Conservation (phyloP, 2,329 filamentous ascomycete genomes). For the Atkinsonella texensis region DNA sequence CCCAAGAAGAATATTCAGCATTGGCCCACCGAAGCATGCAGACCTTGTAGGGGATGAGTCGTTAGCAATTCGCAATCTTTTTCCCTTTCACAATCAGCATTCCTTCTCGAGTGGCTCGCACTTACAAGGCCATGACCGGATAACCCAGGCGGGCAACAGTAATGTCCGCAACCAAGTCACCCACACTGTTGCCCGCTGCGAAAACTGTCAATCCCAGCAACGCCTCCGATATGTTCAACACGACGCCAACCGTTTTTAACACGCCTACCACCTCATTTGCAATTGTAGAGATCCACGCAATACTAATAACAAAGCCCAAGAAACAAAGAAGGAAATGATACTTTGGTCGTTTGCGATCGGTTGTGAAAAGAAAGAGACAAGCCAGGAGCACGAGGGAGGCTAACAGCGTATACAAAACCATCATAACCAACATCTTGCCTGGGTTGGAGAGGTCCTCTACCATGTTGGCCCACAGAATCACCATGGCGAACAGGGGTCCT, state of each 20-base stretch:
- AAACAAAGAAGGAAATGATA: conserved; percentile 76
- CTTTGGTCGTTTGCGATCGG: conserved; percentile 51
- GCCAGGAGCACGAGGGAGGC: conserved; percentile 55
- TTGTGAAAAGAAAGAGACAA: conserved; percentile 57
- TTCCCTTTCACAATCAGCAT: background rate
- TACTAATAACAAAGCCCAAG: conserved; percentile 79
- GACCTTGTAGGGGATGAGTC: conserved; percentile 33
- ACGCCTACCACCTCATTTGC: conserved; percentile 93
- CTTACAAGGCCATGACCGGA: conserved; percentile 81
- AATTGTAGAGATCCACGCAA: conserved; percentile 93
- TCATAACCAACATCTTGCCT: conserved; percentile 37
- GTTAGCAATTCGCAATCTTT: background rate
- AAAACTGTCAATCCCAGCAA: conserved; percentile 93
- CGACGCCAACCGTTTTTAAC: conserved; percentile 83
- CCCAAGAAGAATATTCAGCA: conserved; percentile 93
- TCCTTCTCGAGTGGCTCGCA: conserved; percentile 10
- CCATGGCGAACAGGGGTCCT: conserved; percentile 69
- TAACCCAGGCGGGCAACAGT: conserved; percentile 89
- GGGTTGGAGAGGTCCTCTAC: conserved; percentile 44
- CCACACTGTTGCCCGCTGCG: conserved; percentile 88
- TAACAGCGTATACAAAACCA: conserved; percentile 54
- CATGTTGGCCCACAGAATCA: conserved; percentile 63
- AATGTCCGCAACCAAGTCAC: conserved; percentile 87
- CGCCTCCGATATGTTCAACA: conserved; percentile 86
- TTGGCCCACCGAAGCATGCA: conserved; percentile 94